These are phyloP conservation scores for Xylogone sp. DNA, from an alignment of 2,329 filamentous ascomycete genomes.

Conservation along the genomic window DNA sequence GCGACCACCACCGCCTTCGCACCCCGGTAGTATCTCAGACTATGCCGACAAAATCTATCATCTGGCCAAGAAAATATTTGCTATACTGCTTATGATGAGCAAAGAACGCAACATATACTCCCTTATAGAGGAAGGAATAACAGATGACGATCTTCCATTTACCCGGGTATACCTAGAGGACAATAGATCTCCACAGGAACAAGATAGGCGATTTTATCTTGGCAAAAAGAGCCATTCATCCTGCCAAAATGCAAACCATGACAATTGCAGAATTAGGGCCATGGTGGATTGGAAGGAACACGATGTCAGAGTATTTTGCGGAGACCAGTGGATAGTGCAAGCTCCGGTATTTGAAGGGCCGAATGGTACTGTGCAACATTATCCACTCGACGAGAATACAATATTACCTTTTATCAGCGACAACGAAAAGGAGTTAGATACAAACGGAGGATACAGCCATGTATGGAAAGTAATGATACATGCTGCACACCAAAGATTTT, in stretches of 20 bases:
- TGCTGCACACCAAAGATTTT: conserved; percentile 18
- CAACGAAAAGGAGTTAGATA: background rate
- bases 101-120: background rate
- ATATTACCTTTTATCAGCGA: conserved; percentile 14
- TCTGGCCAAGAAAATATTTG: background rate
- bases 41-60: background rate
- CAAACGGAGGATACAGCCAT: conserved; percentile 16
- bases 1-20: background rate
- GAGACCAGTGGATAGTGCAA: conserved; percentile 16
- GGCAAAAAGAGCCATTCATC: no score
- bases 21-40: background rate
- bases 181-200: background rate
- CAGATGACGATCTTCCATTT: conserved; percentile 4
- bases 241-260: no score
- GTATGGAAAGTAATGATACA: conserved; percentile 16
- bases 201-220: background rate
- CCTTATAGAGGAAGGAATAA: conserved; percentile 1
- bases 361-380: background rate
- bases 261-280: no score
- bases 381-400: conserved; percentile 8
- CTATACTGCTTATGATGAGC: conserved; percentile 1
- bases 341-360: conserved; percentile 16
- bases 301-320: conserved; percentile 10
- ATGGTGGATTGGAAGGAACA: conserved; percentile 10
- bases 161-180: no score